Evolutionary conservation across 192 early-diverging fungal species (phyloP), one percentile per base, ranked within the genome.

Genomic region (Backusella luteola): DNA sequence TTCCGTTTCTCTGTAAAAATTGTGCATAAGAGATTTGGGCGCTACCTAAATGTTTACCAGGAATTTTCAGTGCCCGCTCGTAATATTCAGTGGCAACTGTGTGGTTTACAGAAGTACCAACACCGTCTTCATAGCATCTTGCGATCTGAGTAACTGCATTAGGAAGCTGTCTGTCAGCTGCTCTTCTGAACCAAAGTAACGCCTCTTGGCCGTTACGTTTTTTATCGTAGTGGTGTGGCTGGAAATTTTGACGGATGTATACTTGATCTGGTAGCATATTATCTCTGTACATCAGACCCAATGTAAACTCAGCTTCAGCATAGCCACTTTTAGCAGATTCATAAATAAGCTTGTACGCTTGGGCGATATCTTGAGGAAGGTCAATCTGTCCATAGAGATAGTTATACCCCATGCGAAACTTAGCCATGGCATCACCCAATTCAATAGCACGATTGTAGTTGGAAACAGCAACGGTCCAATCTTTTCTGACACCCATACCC

Each of bases 101-200:
- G 19, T 52, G 36, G 42, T 85, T 78, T 34, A 75, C 44, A 36
- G 72, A 39, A 3, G 70, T 69, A 36, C 86, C 84, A 32, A 73
- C 17, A 12, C 86, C 86, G 26, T 76, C 23, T 56, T 84, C 70
- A 73, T 84, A 87, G 53, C 80, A 82, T 29, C 53, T 42, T 8
- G 79, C 85, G 19, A 85, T 41, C 4, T 73, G 71, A n/a, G 73
- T 70, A 32, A 81, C 66, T 32, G 84, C 78, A 49, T 41, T 42
- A 12, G 71, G 26, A 46, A 81, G 74, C 14, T 80, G 76, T 39
- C 73, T 70, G 19, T 74, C 69, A 14, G 79, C 84, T 15, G 85
- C 76, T 34, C 81, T 74, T 34, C 76, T 76, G 63, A 81, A 86
- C 81, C 81, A 86, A 14, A 66, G n/a, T 66, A 82, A 63, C 0